Base-by-base conservation (phyloP, 768 basidiomycete species). In the Amanita rimosa region DNA sequence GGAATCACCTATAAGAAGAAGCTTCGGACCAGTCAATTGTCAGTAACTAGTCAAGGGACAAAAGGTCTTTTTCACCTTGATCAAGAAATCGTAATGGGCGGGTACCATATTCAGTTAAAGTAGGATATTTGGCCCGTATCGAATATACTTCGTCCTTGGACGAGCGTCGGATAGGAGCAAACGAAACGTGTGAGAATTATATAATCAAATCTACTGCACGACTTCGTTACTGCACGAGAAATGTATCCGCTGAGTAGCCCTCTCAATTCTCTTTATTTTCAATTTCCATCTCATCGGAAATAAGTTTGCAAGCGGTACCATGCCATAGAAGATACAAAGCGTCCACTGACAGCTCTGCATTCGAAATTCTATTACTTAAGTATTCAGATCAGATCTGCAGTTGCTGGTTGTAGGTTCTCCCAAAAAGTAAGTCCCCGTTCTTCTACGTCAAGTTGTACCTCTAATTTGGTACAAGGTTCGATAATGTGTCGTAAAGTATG, bases 11-110 rank as follows among this genome's bases (percentile, higher is more conserved):
- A 96, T 96, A 66, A 95, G 85, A 51, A 96, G 78, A 57, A 97
- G 83, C 85, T 95, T 31, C 26, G 57, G 41, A 36, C 24, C 34
- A 38, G 49, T 53, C 55, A 36, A 54, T 49, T 51, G 35, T 48
- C n/a, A 45, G 40, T 13, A 31, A 2, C 34, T 48, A 22, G 40
- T 52, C 42, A 34, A 45, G 37, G 31, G 37, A 26, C n/a, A 7
- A 44, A 27, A 7, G 14, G 10, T 17, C 38, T 9, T 14, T 42
- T 72, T 58, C 53, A 85, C 88, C 74, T 88, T 94, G 81, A 93
- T 90, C 67, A 94, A 77, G 60, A 96, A 95, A 73, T 98, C 94
- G 71, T 97, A 98, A 68, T 96, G 92, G 45, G 90, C 86, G 49
- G 88, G 85, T 45, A 88, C 86, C 88, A 90, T 90, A 48, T 49